Conservation (phyloP, 1,139 yeast species). For the Protomyces lactucae-debilis region DNA sequence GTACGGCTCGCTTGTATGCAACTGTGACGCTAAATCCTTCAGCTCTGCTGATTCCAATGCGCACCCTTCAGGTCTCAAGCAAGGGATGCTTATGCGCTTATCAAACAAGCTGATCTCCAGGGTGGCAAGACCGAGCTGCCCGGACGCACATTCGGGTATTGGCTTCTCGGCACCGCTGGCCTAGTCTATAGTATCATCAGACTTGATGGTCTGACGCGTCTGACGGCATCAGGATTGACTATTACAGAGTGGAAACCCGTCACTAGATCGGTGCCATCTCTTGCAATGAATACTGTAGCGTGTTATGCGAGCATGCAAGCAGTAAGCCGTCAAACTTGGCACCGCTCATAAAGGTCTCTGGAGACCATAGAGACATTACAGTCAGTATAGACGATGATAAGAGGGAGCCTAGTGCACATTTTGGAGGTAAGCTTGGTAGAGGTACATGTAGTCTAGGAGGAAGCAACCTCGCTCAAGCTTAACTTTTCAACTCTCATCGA, state of each 20-base stretch:
- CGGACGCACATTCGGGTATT: slow-evolving; percentile 58
- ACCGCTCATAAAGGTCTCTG: too few relatives aligned
- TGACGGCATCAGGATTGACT: slow-evolving; percentile 91
- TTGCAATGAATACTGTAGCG: slow-evolving; percentile 34
- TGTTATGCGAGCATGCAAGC: too few relatives aligned
- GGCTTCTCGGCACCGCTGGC: slow-evolving; percentile 84
- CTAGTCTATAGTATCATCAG: slow-evolving; percentile 92
- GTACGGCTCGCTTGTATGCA: background rate
- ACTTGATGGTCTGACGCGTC: slow-evolving; percentile 91
- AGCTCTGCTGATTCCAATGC: background rate
- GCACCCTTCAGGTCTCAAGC: background rate
- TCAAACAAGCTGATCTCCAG: background rate
- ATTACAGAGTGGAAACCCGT: slow-evolving; percentile 99
- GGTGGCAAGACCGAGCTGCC: background rate
- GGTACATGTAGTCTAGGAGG: too few relatives aligned
- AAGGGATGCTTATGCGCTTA: background rate
- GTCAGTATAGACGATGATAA: too few relatives aligned
- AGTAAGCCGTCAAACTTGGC: too few relatives aligned
- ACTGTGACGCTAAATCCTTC: background rate
- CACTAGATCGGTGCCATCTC: slow-evolving; percentile 88
- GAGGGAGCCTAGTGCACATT: too few relatives aligned
- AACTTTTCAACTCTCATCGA: too few relatives aligned
- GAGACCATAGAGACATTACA: too few relatives aligned
- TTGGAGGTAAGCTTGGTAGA: too few relatives aligned
- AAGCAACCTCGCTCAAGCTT: too few relatives aligned